These are phyloP conservation scores for Exophiala aquamarina DNA, from an alignment of 2,329 filamentous ascomycete genomes.

Conservation along the genomic window DNA sequence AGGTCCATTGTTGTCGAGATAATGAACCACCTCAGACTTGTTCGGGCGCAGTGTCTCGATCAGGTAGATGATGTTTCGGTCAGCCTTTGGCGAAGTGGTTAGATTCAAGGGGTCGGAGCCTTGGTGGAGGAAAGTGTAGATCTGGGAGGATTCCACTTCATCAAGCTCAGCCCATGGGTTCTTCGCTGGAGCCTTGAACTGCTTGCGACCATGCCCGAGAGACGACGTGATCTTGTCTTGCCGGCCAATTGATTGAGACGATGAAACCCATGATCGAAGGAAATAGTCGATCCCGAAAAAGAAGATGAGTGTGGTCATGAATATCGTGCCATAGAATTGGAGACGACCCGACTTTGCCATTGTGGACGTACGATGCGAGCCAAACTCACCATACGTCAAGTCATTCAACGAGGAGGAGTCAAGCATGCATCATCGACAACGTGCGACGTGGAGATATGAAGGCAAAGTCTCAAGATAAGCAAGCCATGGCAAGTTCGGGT, in stretches of 20 bases:
- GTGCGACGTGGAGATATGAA: too few species aligned
- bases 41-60: slow-evolving; percentile 52
- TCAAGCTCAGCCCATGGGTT: slow-evolving; percentile 20
- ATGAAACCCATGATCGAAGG: slow-evolving; percentile 2
- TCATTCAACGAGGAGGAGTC: too few species aligned
- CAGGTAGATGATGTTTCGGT: slow-evolving; percentile 49
- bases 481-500: too few species aligned
- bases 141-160: slow-evolving; percentile 14
- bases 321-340: background rate
- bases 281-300: slow-evolving; percentile 20
- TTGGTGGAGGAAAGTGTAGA: slow-evolving; percentile 14
- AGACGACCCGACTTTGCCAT: too few species aligned
- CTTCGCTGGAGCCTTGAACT: slow-evolving; percentile 16
- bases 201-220: slow-evolving; percentile 8
- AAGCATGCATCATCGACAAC: too few species aligned
- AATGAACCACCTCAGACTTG: slow-evolving; percentile 48
- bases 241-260: slow-evolving; percentile 1
- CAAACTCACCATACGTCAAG: too few species aligned
- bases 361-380: too few species aligned
- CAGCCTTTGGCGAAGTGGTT: background rate
- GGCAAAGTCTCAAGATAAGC: too few species aligned
- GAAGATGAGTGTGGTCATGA: slow-evolving; percentile 11
- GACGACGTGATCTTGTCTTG: background rate
- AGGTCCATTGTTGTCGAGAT: slow-evolving; percentile 39
- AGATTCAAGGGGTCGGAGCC: slow-evolving; percentile 4